Evolutionary conservation across 1,284 basidiomycete genomes (phyloP).

Genomic region (Cutaneotrichosporon spelunceum): DNA sequence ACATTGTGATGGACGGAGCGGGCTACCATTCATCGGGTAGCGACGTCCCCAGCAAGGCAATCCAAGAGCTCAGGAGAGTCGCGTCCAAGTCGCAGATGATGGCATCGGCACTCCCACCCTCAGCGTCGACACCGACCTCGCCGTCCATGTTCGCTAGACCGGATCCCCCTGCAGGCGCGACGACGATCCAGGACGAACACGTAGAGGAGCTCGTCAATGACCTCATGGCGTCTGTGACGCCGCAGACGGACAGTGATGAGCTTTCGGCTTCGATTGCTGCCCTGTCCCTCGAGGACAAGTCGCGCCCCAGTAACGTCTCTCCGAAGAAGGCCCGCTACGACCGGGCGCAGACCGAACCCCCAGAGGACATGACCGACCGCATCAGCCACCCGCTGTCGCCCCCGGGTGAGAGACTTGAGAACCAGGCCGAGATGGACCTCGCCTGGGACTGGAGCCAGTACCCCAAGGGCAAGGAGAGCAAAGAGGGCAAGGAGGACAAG

Average conservation of each 20-base stretch:
- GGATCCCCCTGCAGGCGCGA: not conserved
- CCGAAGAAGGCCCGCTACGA: constrained; percentile 12
- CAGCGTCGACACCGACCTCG: not conserved
- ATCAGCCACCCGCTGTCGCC: constrained; percentile 22
- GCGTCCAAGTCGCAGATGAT: not conserved
- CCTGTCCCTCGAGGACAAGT: constrained; percentile 17
- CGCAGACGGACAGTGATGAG: not conserved
- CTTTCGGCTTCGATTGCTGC: constrained; percentile 16
- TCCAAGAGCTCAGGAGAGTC: not conserved
- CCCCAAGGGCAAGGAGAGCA: constrained; percentile 16
- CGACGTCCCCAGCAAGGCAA: not conserved
- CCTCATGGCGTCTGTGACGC: constrained; percentile 18
- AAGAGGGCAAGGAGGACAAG: constrained; percentile 7
- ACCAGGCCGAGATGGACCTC: constrained; percentile 35
- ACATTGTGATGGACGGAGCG: constrained; percentile 57
- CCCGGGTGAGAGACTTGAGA: constrained; percentile 3
- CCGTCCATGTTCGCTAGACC: not conserved
- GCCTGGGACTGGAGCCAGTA: constrained; percentile 47
- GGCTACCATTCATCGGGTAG: constrained; percentile 49
- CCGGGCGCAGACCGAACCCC: constrained; percentile 22
- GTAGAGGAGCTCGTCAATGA: constrained; percentile 22
- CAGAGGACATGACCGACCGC: constrained; percentile 3
- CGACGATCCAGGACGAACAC: constrained; percentile 13
- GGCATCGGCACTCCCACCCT: not conserved
- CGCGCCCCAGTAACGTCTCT: not conserved